phyloP scores from a whole-genome alignment of 441 rosid genomes.

The Adansonia madagascariensis region DNA sequence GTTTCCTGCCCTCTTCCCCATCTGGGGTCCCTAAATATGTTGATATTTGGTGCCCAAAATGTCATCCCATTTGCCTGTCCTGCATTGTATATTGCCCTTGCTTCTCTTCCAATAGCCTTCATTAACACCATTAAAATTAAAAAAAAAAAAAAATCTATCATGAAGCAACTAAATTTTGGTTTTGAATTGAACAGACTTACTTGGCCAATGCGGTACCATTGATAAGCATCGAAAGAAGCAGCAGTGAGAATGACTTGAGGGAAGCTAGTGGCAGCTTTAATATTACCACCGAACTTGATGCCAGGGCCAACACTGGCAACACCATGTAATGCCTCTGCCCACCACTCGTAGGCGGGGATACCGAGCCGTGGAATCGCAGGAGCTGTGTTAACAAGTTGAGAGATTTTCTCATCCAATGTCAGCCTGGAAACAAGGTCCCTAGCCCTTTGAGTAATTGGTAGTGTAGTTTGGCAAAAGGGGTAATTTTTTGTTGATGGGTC shows the following conservation, averaged over 20 bases:
- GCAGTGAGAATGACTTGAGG: slow-evolving; percentile 86
- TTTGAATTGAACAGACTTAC: slow-evolving; percentile 30
- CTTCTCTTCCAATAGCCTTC: slow-evolving; percentile 78
- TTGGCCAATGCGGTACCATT: slow-evolving; percentile 78
- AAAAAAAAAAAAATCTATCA: not conserved
- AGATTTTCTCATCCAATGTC: slow-evolving; percentile 69
- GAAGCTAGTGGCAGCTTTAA: slow-evolving; percentile 70
- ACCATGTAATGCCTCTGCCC: slow-evolving; percentile 89
- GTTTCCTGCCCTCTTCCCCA: slow-evolving; percentile 95
- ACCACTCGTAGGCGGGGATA: slow-evolving; percentile 75
- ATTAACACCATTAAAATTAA: not conserved
- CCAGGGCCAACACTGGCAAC: slow-evolving; percentile 43
- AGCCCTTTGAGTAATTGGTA: slow-evolving; percentile 53
- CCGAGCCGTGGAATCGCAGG: slow-evolving; percentile 70
- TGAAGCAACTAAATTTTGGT: not conserved
- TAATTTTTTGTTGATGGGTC: slow-evolving; percentile 48
- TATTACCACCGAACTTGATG: slow-evolving; percentile 60
- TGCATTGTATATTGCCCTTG: slow-evolving; percentile 74
- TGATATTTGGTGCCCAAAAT: slow-evolving; percentile 90
- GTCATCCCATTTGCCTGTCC: slow-evolving; percentile 77
- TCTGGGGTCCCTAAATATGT: slow-evolving; percentile 84
- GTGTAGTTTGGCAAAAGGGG: slow-evolving; percentile 57
- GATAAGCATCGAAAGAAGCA: slow-evolving; percentile 63
- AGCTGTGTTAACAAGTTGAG: slow-evolving; percentile 66
- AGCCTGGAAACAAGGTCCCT: slow-evolving; percentile 64